Evolutionary conservation across 2,329 filamentous ascomycete genomes (phyloP).

Genomic region (Cytospora mali): DNA sequence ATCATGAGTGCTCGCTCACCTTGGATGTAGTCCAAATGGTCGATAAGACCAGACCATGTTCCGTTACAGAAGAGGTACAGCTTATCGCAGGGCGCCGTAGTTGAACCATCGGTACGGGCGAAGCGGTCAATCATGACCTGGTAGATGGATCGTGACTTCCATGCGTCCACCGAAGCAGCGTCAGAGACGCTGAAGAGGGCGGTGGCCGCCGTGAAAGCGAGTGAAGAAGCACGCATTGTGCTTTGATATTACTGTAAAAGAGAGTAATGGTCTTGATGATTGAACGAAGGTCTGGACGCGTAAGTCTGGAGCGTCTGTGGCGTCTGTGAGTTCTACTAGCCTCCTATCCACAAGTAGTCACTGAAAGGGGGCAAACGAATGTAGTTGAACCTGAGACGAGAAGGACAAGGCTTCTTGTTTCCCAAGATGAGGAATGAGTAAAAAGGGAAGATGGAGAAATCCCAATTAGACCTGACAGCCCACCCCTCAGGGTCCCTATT

Average conservation of each 20-base stretch:
- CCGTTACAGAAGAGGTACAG: conserved; percentile 60
- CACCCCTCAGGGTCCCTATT: conserved; percentile 12
- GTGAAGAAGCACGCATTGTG: conserved; percentile 25
- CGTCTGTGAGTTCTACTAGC: conserved; percentile 2
- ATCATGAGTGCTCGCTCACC: conserved; percentile 34
- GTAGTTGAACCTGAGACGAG: conserved; percentile 17
- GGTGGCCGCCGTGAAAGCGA: conserved; percentile 32
- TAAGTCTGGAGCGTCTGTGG: conserved; percentile 17
- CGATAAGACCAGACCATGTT: conserved; percentile 59
- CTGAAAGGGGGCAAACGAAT: conserved; percentile 22
- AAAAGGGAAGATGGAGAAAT: conserved; percentile 16
- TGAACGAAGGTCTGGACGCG: conserved; percentile 5
- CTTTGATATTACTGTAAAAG: conserved; percentile 2
- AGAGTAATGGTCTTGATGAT: neutral
- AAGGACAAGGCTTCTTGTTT: conserved; percentile 13
- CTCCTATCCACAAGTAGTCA: conserved; percentile 17
- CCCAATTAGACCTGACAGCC: conserved; percentile 14
- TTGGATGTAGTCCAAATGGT: conserved; percentile 65
- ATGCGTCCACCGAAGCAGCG: conserved; percentile 48
- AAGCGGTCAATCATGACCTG: conserved; percentile 61
- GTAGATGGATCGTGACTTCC: conserved; percentile 60
- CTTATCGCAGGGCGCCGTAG: conserved; percentile 46
- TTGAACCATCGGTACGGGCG: conserved; percentile 49
- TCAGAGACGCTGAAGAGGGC: conserved; percentile 38
- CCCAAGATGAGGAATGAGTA: conserved; percentile 18